Evolutionary conservation across 768 basidiomycete genomes (phyloP).

Genomic region (Suillus plorans): DNA sequence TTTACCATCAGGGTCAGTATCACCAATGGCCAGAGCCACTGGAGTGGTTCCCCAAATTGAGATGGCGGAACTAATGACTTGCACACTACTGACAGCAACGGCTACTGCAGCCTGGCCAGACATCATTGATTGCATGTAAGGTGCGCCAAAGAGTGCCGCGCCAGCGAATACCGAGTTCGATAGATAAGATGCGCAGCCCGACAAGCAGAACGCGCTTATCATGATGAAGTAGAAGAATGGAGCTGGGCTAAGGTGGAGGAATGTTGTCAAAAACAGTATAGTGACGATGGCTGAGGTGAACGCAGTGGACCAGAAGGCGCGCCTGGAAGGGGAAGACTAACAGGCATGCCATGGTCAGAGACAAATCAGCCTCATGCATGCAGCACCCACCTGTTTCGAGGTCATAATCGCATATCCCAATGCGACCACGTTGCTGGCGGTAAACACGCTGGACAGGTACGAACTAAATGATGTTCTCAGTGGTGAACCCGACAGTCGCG

Average conservation of each 20-base stretch:
- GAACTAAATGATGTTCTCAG: slow-evolving; percentile 61
- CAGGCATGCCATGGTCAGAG: slow-evolving; percentile 1
- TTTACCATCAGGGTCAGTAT: slow-evolving; percentile 33
- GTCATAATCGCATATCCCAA: slow-evolving; percentile 74
- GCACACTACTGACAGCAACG: slow-evolving; percentile 76
- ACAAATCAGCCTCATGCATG: neutral
- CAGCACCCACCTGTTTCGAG: slow-evolving; percentile 57
- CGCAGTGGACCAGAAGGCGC: slow-evolving; percentile 52
- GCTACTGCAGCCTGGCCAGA: slow-evolving; percentile 86
- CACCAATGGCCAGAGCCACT: slow-evolving; percentile 16
- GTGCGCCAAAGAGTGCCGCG: slow-evolving; percentile 77
- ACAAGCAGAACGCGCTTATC: slow-evolving; percentile 56
- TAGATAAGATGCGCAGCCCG: slow-evolving; percentile 68
- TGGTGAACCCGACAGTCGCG: slow-evolving; percentile 61
- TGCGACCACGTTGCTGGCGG: slow-evolving; percentile 63
- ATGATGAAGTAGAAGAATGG: slow-evolving; percentile 68
- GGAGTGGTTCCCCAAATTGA: slow-evolving; percentile 51
- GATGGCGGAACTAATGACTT: slow-evolving; percentile 61
- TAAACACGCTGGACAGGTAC: slow-evolving; percentile 63
- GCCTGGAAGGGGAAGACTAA: slow-evolving; percentile 61
- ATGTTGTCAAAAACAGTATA: slow-evolving; percentile 66
- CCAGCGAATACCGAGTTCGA: slow-evolving; percentile 77
- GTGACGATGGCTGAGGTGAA: slow-evolving; percentile 52
- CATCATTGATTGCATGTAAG: slow-evolving; percentile 72
- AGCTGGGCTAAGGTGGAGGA: slow-evolving; percentile 49